Percentiles rank a stretch among this genome's conserved stretches.
Conservation (phyloP, 2,329 filamentous ascomycete genomes). For the Diaporthe sp. region DNA sequence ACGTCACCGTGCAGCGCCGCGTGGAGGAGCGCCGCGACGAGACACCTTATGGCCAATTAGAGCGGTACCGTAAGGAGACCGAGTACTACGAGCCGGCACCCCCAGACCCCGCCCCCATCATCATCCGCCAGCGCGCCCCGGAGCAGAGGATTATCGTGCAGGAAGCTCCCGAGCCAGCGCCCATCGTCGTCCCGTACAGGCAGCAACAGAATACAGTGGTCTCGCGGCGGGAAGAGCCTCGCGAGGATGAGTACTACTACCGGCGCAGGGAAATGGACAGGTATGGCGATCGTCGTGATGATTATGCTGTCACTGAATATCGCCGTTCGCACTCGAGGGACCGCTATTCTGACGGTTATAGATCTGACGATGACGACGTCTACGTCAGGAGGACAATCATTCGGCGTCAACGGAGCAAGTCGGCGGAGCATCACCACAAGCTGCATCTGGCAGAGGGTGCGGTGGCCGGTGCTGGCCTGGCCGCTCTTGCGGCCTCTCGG, state of each 20-base stretch:
- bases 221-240: constrained; percentile 47
- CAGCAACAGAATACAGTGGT: constrained; percentile 47
- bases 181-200: constrained; percentile 61
- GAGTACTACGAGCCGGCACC: constrained; percentile 68
- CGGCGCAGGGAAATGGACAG: constrained; percentile 57
- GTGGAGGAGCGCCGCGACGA: constrained; percentile 62
- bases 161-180: constrained; percentile 63
- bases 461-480: constrained; percentile 70
- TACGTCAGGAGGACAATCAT: constrained; percentile 57
- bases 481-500: constrained; percentile 67
- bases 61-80: constrained; percentile 70
- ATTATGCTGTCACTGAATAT: constrained; percentile 48
- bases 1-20: constrained; percentile 65
- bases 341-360: constrained; percentile 47
- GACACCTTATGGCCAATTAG: constrained; percentile 58
- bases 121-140: constrained; percentile 65
- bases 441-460: constrained; percentile 73
- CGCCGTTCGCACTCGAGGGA: constrained; percentile 50
- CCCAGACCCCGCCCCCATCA: constrained; percentile 57
- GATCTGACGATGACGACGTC: constrained; percentile 54
- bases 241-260: constrained; percentile 63
- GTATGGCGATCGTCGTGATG: constrained; percentile 47
- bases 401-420: constrained; percentile 61
- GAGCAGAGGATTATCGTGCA: constrained; percentile 72
- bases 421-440: constrained; percentile 62